Base-by-base conservation (phyloP, 2,329 filamentous ascomycete species). In the Arthroderma sp. region DNA sequence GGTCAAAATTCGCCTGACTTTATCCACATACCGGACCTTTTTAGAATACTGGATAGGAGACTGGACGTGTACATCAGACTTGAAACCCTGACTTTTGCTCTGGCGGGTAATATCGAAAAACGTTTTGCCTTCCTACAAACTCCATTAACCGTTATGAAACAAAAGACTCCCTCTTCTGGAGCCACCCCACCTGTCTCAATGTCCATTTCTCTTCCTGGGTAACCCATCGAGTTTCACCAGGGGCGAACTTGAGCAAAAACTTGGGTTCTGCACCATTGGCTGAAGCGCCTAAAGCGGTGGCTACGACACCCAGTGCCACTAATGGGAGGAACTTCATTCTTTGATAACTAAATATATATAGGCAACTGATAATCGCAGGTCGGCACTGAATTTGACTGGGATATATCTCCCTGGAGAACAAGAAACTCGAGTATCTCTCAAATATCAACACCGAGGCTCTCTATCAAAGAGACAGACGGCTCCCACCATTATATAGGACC, bases 191-290 rank as follows among this genome's bases (percentile, higher is more conserved):
- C 54, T 86, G 74, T 58, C 83, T 81, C 51, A 96, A 69, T 63
- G 81, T 80, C 87, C 89, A 95, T 66, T 96, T 98, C 69, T 95
- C 80, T 32, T 94, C 85, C 57, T 96, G 89, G 0, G 85, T 93
- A 29, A 95, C 81, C 83, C 85, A 91, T 71, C 74, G 71, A 29
- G 81, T 88, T 60, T 89, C 74, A 46, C 85, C 86, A 4, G 86
- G 85, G 15, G 77, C 75, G 29, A 91, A 72, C 69, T 96, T 88
- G 51, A 98, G 80, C 40, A 94, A 72, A 62, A 75, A 91, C 54
- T 72, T 71, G 9, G 36, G 8, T 37, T 36, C 46, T 63, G 47
- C 39, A 57, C 50, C 46, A 63, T 57, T 43, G 62, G 59, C 51
- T 10, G 60, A 52, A 30, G 57, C 55, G 11, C 58, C 61, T 45